Evolutionary conservation across 768 basidiomycete genomes (phyloP), one percentile per base, ranked within the genome.

Genomic region (Myochromella boudieri): DNA sequence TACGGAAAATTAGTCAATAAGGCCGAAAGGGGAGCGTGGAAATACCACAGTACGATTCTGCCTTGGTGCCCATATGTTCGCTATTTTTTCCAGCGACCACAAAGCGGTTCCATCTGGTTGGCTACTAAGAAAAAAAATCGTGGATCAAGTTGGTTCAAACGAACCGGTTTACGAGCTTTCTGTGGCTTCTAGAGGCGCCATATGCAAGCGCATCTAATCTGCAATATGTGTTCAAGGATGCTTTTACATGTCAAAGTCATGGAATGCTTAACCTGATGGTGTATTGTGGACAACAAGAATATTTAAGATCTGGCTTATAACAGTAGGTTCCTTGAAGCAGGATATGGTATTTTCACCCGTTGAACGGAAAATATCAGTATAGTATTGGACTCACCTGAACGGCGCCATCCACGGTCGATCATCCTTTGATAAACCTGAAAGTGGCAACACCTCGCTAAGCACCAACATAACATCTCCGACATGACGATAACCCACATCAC

Each of bases 261-360:
- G 33, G 40, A 51, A 40, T 8, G 27, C 62, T n/a, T 34, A 56
- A 88, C 92, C 81, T 90, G 63, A 97, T 97, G 3, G 95, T 92
- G 61, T 97, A 95, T 55, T 93, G 89, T 1, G 95, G 91, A 62
- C 95, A 98, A 61, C 95, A 97, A 8, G 92, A 86, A 4, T 67
- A 62, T 52, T 71, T 77, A 65, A 95, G 71, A 63, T 95, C 84
- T 3, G 94, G 94, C 52, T 90, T 91, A 65, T 97, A 97, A 58
- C 91, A 84, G 67, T 84, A 94, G 22, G 69, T 72, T 3, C 78
- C 78, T 78, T 7, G n/a, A 12, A 28, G 22, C 6, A 6, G 26
- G 3, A 31, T 41, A 21, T 12, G 27, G 27, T 10, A 44, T 11
- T 17, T 31, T 9, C 15, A 22, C 18, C 15, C 25, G 14, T 7